Base-by-base conservation (phyloP, 495 filamentous ascomycete genomes). In the Lasiosphaeria miniovina region DNA sequence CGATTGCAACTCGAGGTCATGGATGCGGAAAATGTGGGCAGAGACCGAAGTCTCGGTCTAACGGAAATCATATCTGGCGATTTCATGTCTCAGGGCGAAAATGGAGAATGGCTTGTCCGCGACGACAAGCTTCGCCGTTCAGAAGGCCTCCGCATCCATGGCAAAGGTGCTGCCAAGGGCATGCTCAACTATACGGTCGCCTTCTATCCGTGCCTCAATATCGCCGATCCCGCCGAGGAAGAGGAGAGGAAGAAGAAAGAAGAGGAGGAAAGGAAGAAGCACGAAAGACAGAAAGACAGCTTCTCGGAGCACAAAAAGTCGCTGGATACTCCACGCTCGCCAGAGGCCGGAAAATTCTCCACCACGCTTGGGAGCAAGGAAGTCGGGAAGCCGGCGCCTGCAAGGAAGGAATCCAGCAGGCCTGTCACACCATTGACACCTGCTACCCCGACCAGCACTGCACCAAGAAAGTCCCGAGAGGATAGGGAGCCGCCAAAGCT, bases 171-270 rank as follows among this genome's bases (percentile, higher is more conserved):
- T 6, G 74, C 83, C 17, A 97, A 97, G 77, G 94, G 94, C 58
- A 81, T 74, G 4, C 82, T 99, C 17, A 88, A 85, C 61, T 97
- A 90, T 71, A 94, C 90, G 2, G 86, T 87, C 38, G 80, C 93
- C 6, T 99, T 99, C 79, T 98, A 90, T 68, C 95, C 94, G 4
- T 87, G 86, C 50, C 75, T 96, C 12, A 90, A 93, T 59, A 79
- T 98, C 14, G 84, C 89, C 45, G 94, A 98, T 72, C 93, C 93
- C 5, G 93, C 96, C 63, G 90, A 96, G n/a, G 93, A 96, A 63
- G 88, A 82, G 46, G 84, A 85, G 48, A 79, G 84, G 61, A 79
- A 84, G 55, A 61, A 65, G 14, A 54, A 63, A 33, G 58, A 68
- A 45, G 56, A 59, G 35, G 74, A 82, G 36, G 84, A 85, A 46